Conservation (phyloP, 352 stramenopile species). For the Globisporangium paroecandrum region DNA sequence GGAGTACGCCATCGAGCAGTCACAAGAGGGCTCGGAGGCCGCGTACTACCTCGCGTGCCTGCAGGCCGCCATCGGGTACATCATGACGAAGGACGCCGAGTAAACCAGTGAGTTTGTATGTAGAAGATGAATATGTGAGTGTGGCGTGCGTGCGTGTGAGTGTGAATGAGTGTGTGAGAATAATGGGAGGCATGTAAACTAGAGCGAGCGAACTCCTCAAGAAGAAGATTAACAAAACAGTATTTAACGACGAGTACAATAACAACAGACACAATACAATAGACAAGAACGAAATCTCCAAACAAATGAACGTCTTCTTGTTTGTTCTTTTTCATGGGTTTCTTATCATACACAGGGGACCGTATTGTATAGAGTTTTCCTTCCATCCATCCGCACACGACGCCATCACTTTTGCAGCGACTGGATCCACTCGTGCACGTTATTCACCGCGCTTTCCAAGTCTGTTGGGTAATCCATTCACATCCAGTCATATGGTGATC, state of each 20-base stretch:
- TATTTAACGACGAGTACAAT: constrained; percentile 7
- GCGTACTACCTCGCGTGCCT: constrained; percentile 82
- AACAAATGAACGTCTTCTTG: not conserved
- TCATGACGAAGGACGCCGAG: constrained; percentile 36
- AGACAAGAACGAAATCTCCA: not conserved
- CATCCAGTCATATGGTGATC: too few species aligned
- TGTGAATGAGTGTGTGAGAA: constrained; percentile 9
- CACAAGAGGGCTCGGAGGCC: constrained; percentile 67
- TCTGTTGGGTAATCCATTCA: constrained; percentile 12
- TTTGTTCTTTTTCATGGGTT: not conserved
- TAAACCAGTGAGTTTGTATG: constrained; percentile 12
- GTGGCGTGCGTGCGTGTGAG: constrained; percentile 4
- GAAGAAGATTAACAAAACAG: not conserved
- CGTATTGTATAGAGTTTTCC: not conserved
- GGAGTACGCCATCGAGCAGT: constrained; percentile 66
- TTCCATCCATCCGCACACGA: not conserved
- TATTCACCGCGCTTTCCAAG: constrained; percentile 33
- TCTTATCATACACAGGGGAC: not conserved
- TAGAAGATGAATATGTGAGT: constrained; percentile 18
- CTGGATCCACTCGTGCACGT: constrained; percentile 72
- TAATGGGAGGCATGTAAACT: constrained; percentile 10
- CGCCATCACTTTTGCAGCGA: constrained; percentile 43
- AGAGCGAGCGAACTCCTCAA: constrained; percentile 1
- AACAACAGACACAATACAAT: not conserved
- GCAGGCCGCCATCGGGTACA: constrained; percentile 77